Evolutionary conservation across 208 protist genomes (phyloP), one percentile per base, ranked within the genome.

Genomic region (Acanthamoeba sp.): DNA sequence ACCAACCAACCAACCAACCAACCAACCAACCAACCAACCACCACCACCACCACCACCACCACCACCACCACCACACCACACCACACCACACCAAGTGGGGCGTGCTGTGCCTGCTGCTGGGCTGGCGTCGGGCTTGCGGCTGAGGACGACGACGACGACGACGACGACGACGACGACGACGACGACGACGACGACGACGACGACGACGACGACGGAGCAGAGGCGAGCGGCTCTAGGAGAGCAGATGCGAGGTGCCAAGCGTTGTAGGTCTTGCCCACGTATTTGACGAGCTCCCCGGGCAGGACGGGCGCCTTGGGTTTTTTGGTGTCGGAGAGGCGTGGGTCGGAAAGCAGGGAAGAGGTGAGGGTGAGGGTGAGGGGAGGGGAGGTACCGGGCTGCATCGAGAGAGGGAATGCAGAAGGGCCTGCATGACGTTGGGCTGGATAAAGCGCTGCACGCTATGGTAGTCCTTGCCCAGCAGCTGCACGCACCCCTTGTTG

Each of bases 241-340:
- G 55, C 62, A 20, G 48, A 45, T n/a, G 84, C 84, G 1, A 36
- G 9, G 52, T 91, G 84, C 84, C 84, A 91, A 29, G 55, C 84
- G 29, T 91, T 91, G 40, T 71, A 69, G 38, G 84, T 45, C 84
- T 91, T 91, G 84, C 84, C 84, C 32, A 91, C 20, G 45, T 91
- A 91, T 6, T 91, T 91, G 59, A 91, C 36, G n/a, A 91, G 84
- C 59, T 91, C 55, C 38, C 42, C 84, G 27, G 84, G 73, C 36
- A 82, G 59, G 29, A 69, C 29, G 18, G 59, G 59, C 20, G 59
- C 4, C 59, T 69, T 9, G 27, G 18, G 27, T n/a, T n/a, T n/a
- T n/a, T n/a, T n/a, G n/a, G n/a, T n/a, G n/a, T n/a, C n/a, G n/a
- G n/a, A n/a, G n/a, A n/a, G n/a, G 12, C 45, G 45, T 50, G 45